Conservation (phyloP, 2,329 filamentous ascomycete species). For the Aspergillus ochraceus region DNA sequence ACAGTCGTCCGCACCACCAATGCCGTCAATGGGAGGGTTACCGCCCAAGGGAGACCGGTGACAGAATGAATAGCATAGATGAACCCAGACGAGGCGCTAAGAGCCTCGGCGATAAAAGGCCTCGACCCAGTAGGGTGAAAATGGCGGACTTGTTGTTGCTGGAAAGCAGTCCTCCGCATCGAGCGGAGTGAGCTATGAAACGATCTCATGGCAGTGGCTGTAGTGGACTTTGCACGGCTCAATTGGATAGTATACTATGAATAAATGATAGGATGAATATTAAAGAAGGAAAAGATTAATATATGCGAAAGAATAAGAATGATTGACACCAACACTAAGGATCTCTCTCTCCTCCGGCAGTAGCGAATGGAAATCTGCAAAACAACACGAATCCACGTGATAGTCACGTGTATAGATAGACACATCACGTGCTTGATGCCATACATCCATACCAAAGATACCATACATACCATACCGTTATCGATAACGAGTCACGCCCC, state of each 20-base stretch:
- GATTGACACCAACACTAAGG: not conserved
- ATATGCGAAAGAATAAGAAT: not conserved
- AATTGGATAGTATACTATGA: not conserved
- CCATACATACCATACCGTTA: not conserved
- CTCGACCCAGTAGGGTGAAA: slow-evolving; percentile 53
- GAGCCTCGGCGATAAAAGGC: slow-evolving; percentile 43
- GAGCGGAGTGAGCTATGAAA: slow-evolving; percentile 12
- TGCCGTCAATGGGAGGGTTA: slow-evolving; percentile 56
- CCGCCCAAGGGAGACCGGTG: slow-evolving; percentile 54
- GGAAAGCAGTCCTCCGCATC: slow-evolving; percentile 11
- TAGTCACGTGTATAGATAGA: not conserved
- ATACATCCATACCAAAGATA: not conserved
- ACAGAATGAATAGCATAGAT: slow-evolving; percentile 53
- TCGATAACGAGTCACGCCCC: not conserved
- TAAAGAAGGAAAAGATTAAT: slow-evolving; percentile 1
- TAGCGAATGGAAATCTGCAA: not conserved
- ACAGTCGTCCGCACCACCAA: slow-evolving; percentile 51
- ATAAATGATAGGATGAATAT: not conserved
- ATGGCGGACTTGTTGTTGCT: slow-evolving; percentile 35
- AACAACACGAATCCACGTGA: not conserved
- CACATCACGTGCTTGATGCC: not conserved
- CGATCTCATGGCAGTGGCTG: not conserved
- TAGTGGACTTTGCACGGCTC: not conserved
- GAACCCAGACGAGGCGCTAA: slow-evolving; percentile 47
- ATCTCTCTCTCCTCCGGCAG: too few relatives aligned